Base-by-base conservation (phyloP, 2,329 filamentous ascomycete species). In the Aspergillus novoparasiticus region DNA sequence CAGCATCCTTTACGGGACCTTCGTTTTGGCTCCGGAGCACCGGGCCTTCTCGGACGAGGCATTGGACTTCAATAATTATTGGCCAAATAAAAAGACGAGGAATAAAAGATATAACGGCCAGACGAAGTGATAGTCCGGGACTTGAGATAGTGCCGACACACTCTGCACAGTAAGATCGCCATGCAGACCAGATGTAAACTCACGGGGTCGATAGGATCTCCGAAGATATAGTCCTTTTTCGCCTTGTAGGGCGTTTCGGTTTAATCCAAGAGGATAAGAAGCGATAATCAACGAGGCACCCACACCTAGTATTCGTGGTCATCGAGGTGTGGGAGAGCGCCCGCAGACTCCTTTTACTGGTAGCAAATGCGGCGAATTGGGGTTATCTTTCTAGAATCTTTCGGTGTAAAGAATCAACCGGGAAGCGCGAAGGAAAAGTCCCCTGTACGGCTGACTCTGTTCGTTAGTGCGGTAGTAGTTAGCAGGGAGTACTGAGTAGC, bases 1-100 rank as follows among this genome's bases (percentile, higher is more conserved):
- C 88, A 90, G 75, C 89, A 91, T 55, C 89, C 89, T 70, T 87
- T 90, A 54, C 89, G 85, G 69, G 87, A 90, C 71, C 89, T 82
- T 71, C 82, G 86, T 79, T 90, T 91, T 8, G 88, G 87, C 76
- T 89, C 86, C 64, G 83, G 84, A 60, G 86, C 86, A 62, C 86
- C 85, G 64, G 85, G 83, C 75, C 86, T 87, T 81, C 88, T 89
- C 55, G 87, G 86, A 70, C 88, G 85, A 74, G 88, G 89, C 89
- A 90, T 77, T 71, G 67, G 68, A 71, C 66, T 62, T 71, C 69
- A 68, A 57, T 64, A 51, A 21, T 57, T 48, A 68, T 64, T 64
- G 57, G 65, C 59, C 60, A 60, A 59, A 63, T 62, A 58, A 59
- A 66, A 63, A 51, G 60, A 59, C 39, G 61, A 57, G 53, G 57